These are phyloP conservation scores for Acanthochlamys bracteata DNA, from an alignment of 106 monocot genomes.

Conservation along the genomic window DNA sequence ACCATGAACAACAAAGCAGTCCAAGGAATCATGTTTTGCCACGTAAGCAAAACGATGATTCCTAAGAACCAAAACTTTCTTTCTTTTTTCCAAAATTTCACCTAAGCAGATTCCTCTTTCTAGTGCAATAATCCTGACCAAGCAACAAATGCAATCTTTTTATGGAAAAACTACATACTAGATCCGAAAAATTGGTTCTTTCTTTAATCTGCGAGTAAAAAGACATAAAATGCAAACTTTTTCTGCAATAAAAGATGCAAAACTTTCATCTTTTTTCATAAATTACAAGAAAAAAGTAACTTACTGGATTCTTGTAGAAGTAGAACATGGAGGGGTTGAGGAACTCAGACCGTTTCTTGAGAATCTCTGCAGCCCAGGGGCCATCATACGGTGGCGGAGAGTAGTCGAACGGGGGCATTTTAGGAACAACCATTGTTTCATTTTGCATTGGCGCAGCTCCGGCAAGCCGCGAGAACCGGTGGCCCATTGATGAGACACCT, in stretches of 20 bases:
- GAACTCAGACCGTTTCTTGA: slow-evolving; percentile 58
- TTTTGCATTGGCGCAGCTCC: background rate
- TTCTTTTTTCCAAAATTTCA: no score
- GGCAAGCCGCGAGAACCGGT: background rate
- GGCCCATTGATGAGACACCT: background rate
- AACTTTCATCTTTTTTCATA: background rate
- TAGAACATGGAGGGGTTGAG: slow-evolving; percentile 81
- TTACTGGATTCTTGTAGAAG: slow-evolving; percentile 76
- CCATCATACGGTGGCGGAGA: slow-evolving; percentile 68
- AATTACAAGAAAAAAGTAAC: background rate
- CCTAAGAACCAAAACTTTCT: no score
- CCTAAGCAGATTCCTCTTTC: no score
- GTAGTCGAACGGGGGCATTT: slow-evolving; percentile 72
- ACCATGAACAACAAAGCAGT: no score
- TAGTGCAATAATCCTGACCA: no score
- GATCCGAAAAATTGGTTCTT: no score
- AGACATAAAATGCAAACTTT: no score
- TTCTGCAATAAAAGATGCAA: background rate
- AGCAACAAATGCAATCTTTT: no score
- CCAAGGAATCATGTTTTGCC: no score
- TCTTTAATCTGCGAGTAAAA: no score
- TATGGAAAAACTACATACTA: no score
- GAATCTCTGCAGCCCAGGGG: slow-evolving; percentile 56
- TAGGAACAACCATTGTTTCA: slow-evolving; percentile 20
- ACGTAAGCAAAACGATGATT: no score